phyloP scores from a whole-genome alignment of 2,329 filamentous ascomycete genomes.

The Ophiostoma montium region DNA sequence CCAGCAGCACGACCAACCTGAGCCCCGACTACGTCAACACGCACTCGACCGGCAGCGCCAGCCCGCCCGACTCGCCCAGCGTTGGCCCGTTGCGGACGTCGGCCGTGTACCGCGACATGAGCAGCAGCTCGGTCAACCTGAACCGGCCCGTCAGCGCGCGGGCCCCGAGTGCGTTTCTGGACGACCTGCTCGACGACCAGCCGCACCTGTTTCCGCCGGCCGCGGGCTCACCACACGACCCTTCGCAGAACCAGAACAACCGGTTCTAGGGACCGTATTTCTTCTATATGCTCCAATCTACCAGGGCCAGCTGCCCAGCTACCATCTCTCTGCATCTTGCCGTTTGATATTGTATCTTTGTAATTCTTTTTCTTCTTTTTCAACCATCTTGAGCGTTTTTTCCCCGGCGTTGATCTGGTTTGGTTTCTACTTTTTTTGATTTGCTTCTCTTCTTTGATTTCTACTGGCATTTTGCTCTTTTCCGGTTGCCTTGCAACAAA shows the following conservation, averaged over 20 bases:
- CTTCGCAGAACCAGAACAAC: conserved; percentile 17
- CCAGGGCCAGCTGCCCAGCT: too few species aligned
- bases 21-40: conserved; percentile 41
- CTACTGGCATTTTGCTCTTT: not conserved
- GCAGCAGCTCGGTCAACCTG: conserved; percentile 53
- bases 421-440: not conserved
- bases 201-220: conserved; percentile 33
- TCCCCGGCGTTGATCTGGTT: too few species aligned
- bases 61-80: conserved; percentile 52
- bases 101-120: conserved; percentile 28
- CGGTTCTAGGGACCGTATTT: conserved; percentile 11
- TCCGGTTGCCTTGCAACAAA: too few species aligned
- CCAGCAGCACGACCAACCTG: conserved; percentile 48
- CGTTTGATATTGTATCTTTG: not conserved
- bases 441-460: not conserved
- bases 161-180: conserved; percentile 77
- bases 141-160: conserved; percentile 52
- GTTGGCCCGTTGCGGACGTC: conserved; percentile 28
- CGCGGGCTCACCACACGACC: conserved; percentile 15
- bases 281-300: too few species aligned
- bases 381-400: not conserved
- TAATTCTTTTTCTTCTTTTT: not conserved
- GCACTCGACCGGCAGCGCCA: conserved; percentile 31
- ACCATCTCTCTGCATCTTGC: not conserved
- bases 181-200: conserved; percentile 76